phyloP scores from a whole-genome alignment of 2,329 filamentous ascomycete genomes.

The Gyromitra esculenta region DNA sequence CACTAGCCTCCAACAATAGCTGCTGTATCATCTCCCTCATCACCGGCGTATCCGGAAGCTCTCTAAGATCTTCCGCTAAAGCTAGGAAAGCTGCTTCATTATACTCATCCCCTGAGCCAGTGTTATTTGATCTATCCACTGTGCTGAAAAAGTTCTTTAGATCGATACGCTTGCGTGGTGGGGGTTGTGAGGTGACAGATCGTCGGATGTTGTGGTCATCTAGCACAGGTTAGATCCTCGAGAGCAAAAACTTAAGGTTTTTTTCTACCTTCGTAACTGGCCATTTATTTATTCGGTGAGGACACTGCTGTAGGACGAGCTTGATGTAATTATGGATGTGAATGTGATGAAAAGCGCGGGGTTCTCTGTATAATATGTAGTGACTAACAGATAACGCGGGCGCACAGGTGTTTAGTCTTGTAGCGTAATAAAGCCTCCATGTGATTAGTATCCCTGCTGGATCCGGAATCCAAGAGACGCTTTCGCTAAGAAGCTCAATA shows the following conservation, averaged over 20 bases:
- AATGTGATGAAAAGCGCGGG: constrained; percentile 5
- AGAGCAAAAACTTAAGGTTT: background rate
- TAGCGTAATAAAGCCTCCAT: background rate
- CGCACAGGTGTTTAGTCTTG: background rate
- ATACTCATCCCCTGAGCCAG: constrained; percentile 5
- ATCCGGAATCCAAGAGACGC: background rate
- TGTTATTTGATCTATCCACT: constrained; percentile 26
- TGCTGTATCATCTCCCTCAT: constrained; percentile 53
- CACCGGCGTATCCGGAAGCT: constrained; percentile 42
- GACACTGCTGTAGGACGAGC: background rate
- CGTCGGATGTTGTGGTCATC: constrained; percentile 56
- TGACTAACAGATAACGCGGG: background rate
- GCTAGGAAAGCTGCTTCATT: constrained; percentile 36
- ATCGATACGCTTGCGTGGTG: constrained; percentile 53
- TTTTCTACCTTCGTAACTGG: constrained; percentile 48
- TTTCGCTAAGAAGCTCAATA: background rate
- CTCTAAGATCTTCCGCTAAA: constrained; percentile 35
- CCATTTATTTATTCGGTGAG: constrained; percentile 27
- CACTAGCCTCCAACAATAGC: constrained; percentile 51
- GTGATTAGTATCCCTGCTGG: background rate
- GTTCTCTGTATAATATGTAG: constrained; percentile 17
- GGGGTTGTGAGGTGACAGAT: constrained; percentile 31
- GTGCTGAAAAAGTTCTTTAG: constrained; percentile 55
- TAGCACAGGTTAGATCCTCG: constrained; percentile 22
- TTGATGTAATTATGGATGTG: constrained; percentile 5